Percentiles rank a stretch among this genome's conserved stretches.
These are phyloP conservation scores for Ambrosia hybrid DNA, from an alignment of 140 eudicot species.

Conservation along the genomic window DNA sequence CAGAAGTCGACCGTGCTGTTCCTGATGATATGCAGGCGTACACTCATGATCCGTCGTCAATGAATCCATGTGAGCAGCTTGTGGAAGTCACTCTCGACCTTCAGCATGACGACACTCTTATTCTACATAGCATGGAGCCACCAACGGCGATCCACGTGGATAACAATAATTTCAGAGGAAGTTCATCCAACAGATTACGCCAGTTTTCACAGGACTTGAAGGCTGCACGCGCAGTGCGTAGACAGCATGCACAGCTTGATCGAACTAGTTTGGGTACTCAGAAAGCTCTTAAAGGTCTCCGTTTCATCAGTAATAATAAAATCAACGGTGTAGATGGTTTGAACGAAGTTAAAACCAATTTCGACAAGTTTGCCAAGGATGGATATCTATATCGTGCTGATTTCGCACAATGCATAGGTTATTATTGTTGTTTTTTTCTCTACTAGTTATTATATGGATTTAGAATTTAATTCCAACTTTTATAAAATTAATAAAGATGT, in stretches of 20 bases:
- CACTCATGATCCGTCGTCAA: too few relatives aligned
- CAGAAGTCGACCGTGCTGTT: constrained; percentile 14
- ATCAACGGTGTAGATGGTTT: constrained; percentile 61
- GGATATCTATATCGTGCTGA: constrained; percentile 76
- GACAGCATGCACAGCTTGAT: constrained; percentile 87
- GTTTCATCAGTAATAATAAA: constrained; percentile 67
- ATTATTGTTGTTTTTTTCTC: neutral
- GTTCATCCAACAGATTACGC: constrained; percentile 51
- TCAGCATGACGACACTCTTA: constrained; percentile 81
- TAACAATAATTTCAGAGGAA: neutral
- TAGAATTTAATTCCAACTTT: too few relatives aligned
- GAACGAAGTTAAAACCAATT: constrained; percentile 77
- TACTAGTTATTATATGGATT: too few relatives aligned
- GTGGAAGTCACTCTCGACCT: constrained; percentile 94
- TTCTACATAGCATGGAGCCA: constrained; percentile 65
- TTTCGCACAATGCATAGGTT: constrained; percentile 98
- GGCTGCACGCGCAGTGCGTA: too few relatives aligned
- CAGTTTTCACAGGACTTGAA: constrained; percentile 47
- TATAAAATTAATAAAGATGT: too few relatives aligned
- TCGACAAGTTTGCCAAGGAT: constrained; percentile 70
- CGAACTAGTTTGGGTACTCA: constrained; percentile 94
- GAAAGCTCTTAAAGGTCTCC: constrained; percentile 81
- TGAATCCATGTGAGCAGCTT: constrained; percentile 58
- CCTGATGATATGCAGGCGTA: constrained; percentile 38
- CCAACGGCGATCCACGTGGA: constrained; percentile 13